Conservation (phyloP, 1,284 basidiomycete genomes). For the Pulveroboletus sp. region DNA sequence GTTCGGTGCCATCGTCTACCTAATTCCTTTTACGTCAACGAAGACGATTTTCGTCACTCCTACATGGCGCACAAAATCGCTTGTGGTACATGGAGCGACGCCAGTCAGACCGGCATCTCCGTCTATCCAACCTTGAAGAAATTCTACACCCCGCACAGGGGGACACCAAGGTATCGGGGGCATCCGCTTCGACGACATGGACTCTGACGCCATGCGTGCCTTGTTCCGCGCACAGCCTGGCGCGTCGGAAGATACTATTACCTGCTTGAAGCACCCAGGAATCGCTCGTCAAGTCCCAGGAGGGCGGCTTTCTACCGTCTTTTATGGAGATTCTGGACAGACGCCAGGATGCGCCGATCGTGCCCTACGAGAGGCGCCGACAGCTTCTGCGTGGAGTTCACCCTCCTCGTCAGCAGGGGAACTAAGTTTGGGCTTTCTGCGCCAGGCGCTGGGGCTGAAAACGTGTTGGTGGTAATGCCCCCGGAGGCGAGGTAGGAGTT, state of each 20-base stretch:
- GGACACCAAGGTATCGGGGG: too few relatives aligned
- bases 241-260: background rate
- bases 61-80: constrained; percentile 76
- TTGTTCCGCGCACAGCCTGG: background rate
- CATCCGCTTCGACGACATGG: too few relatives aligned
- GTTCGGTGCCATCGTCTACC: constrained; percentile 93
- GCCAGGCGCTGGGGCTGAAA: background rate
- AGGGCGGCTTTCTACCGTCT: background rate
- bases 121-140: too few relatives aligned
- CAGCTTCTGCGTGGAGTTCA: background rate
- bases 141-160: too few relatives aligned
- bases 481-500: background rate
- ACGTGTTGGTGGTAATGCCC: background rate
- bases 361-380: background rate
- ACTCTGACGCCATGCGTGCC: too few relatives aligned
- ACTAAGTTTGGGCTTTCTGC: background rate
- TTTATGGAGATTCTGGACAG: background rate
- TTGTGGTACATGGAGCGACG: constrained; percentile 67
- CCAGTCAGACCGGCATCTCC: too few relatives aligned
- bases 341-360: background rate
- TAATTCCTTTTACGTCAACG: constrained; percentile 92
- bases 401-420: background rate
- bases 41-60: constrained; percentile 87
- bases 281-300: background rate
- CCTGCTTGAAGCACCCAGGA: background rate